Conservation (phyloP, 148 eudicot genomes). For the Vaccinium corymbosum region DNA sequence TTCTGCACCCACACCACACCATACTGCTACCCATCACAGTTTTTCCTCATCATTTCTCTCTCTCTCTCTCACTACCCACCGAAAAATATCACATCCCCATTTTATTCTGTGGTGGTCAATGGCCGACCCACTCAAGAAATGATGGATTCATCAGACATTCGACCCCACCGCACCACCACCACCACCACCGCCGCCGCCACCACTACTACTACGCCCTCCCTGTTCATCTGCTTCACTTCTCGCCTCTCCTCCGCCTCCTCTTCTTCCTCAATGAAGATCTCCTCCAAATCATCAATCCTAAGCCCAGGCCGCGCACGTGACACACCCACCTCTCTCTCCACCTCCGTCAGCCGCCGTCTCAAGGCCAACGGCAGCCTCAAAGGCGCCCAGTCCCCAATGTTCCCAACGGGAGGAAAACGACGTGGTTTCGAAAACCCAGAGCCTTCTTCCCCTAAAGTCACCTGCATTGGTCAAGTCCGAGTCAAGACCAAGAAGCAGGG, state of each 20-base stretch:
- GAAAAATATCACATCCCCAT: neutral
- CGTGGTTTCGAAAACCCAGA: slow-evolving; percentile 66
- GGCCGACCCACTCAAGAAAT: neutral
- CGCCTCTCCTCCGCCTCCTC: slow-evolving; percentile 34
- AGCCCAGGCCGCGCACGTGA: slow-evolving; percentile 43
- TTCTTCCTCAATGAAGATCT: slow-evolving; percentile 48
- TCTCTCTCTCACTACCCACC: neutral
- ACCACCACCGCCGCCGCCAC: slow-evolving; percentile 22
- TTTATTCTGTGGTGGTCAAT: neutral
- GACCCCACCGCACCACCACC: slow-evolving; percentile 29
- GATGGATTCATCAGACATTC: slow-evolving; percentile 32
- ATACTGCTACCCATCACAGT: neutral
- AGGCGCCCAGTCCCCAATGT: slow-evolving; percentile 59
- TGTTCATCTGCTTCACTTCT: slow-evolving; percentile 63
- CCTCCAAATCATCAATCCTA: slow-evolving; percentile 48
- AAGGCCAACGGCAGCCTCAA: slow-evolving; percentile 49
- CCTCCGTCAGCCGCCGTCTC: slow-evolving; percentile 61
- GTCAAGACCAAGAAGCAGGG: slow-evolving; percentile 79
- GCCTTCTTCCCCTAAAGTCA: slow-evolving; percentile 89
- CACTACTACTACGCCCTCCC: slow-evolving; percentile 16
- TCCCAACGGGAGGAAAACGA: slow-evolving; percentile 35
- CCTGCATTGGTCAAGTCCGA: slow-evolving; percentile 88
- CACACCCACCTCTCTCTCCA: slow-evolving; percentile 34
- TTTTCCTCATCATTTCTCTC: neutral
- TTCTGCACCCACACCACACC: neutral